A percentile compares a stretch with the other conserved stretches of the same genome.
These are phyloP conservation scores for Basidioascus undulatus DNA, from an alignment of 768 basidiomycete genomes.

Conservation along the genomic window DNA sequence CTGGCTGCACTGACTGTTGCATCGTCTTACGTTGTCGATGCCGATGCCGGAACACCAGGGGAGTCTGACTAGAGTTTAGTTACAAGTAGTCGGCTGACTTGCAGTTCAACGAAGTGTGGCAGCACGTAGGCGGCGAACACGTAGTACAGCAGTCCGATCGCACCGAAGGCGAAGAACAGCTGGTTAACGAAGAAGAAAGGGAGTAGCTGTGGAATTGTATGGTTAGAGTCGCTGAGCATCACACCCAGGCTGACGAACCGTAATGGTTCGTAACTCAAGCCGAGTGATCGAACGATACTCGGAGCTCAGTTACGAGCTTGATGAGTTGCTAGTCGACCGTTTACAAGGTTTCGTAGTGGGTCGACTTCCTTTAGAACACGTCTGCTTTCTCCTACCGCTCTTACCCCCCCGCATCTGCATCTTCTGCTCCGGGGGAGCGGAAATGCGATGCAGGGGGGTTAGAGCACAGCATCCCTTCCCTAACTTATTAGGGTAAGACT, in stretches of 20 bases:
- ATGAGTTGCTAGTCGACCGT: slow-evolving; percentile 1
- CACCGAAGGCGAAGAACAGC: slow-evolving; percentile 6
- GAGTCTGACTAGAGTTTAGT: slow-evolving; percentile 5
- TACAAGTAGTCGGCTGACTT: slow-evolving; percentile 6
- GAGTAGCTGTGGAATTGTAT: slow-evolving; percentile 8
- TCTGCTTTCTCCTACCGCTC: no score
- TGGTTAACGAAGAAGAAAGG: slow-evolving; percentile 9
- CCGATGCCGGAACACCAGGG: no score
- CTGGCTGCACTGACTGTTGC: neutral
- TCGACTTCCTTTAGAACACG: no score
- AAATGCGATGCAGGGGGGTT: no score
- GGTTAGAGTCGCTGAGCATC: no score
- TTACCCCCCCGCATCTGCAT: no score
- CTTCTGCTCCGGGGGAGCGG: no score
- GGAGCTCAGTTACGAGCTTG: no score
- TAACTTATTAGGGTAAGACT: no score
- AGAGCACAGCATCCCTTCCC: no score
- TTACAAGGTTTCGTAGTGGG: no score
- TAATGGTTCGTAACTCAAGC: neutral
- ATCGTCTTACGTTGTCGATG: neutral
- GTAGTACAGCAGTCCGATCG: slow-evolving; percentile 4
- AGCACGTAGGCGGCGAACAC: slow-evolving; percentile 7
- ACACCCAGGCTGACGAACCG: no score
- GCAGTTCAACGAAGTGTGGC: slow-evolving; percentile 6
- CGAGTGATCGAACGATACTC: neutral